Percentiles rank a stretch among this genome's conserved stretches.
phyloP scores from a whole-genome alignment of 2,329 filamentous ascomycete species.

The Phyllachora maydis region DNA sequence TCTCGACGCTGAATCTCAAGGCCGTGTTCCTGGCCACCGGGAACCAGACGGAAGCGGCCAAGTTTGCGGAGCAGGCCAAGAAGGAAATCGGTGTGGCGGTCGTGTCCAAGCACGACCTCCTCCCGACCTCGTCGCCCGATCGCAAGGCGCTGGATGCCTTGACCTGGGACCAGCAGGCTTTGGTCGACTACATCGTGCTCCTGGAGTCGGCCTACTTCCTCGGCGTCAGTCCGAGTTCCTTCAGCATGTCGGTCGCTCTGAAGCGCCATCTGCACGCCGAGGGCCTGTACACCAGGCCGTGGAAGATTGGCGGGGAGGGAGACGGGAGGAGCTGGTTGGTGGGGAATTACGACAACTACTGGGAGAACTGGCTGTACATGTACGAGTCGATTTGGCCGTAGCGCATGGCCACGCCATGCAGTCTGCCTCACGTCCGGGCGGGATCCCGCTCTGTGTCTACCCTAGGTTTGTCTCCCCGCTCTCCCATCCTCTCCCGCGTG shows the following conservation, averaged over 20 bases:
- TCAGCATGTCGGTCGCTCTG: constrained; percentile 23
- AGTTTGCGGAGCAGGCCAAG: constrained; percentile 13
- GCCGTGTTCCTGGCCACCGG: constrained; percentile 23
- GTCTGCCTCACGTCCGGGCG: too few relatives aligned
- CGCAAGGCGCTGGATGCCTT: constrained; percentile 13
- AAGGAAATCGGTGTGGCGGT: constrained; percentile 13
- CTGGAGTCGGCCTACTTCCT: constrained; percentile 18
- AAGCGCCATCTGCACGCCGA: constrained; percentile 20
- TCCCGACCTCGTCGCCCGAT: constrained; percentile 9
- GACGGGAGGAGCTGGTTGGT: constrained; percentile 20
- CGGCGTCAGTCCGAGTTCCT: constrained; percentile 23
- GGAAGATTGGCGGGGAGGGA: constrained; percentile 18
- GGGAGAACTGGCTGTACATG: constrained; percentile 26
- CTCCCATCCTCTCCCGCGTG: too few relatives aligned
- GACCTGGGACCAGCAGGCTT: constrained; percentile 22
- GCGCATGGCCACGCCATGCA: not conserved
- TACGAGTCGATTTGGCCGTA: constrained; percentile 20
- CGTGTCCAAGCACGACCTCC: constrained; percentile 15
- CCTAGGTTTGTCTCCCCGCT: too few relatives aligned
- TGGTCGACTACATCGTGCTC: constrained; percentile 19
- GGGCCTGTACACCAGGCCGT: constrained; percentile 19
- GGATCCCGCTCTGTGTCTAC: too few relatives aligned
- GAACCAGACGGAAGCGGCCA: constrained; percentile 17
- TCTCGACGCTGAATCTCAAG: constrained; percentile 11
- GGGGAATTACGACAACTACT: constrained; percentile 21